Percentiles rank a stretch among this genome's conserved stretches.
Evolutionary conservation across 345 rosid genomes (phyloP).

Genomic region (Eucalyptus curtisii): DNA sequence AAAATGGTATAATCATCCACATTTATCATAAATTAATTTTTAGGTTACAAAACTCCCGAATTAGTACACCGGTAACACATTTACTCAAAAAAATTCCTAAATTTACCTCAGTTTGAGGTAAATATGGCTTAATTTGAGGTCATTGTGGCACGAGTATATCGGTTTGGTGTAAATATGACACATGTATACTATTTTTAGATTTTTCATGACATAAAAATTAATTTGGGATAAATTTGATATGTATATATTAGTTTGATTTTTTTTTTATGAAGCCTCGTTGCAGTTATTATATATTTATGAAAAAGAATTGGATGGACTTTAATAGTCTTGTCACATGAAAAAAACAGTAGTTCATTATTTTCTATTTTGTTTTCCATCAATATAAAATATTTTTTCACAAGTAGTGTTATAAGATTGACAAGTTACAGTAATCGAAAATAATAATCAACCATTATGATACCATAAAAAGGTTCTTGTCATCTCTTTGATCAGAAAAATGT

Average conservation of each 20-base stretch:
- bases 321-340: not conserved
- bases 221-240: not conserved
- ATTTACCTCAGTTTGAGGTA: not conserved
- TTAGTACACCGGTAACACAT: accelerated
- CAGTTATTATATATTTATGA: not conserved
- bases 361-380: not conserved
- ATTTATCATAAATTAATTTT: not conserved
- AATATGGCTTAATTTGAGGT: not conserved
- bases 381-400: not conserved
- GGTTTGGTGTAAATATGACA: not conserved
- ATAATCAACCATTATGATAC: not conserved
- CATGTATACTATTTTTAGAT: accelerated
- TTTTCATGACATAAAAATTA: not conserved
- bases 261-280: not conserved
- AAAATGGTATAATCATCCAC: not conserved
- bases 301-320: not conserved
- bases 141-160: not conserved
- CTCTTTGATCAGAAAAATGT: not conserved
- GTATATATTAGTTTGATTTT: not conserved
- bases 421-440: not conserved
- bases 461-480: not conserved
- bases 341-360: not conserved
- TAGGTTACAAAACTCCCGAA: not conserved
- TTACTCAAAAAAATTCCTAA: not conserved
- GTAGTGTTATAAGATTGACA: not conserved